Base-by-base conservation (phyloP, 768 basidiomycete genomes). In the Serpula lacrymans region DNA sequence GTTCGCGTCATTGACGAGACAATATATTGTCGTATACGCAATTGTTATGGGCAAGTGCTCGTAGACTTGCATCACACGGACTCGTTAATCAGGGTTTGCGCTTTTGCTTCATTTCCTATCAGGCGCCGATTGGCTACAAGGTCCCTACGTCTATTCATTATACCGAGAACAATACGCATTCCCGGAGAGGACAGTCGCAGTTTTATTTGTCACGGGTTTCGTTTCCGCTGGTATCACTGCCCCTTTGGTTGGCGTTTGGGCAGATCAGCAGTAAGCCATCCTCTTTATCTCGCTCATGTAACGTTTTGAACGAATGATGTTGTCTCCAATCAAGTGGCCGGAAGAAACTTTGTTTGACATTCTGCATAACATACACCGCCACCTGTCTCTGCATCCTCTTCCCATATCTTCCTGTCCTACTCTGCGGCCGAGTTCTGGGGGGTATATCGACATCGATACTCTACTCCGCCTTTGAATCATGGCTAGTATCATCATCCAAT, bases 111-210 rank as follows among this genome's bases (percentile, higher is more conserved):
- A 22, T 28, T 10, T 35, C 23, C 11, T 25, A 34, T 16, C 50
- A 85, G 84, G 78, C 42, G 81, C 84, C 27, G 84, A 88, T 58
- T 86, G 85, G 84, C 67, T 88, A 11, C 84, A 88, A 58, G 86
- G 86, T 1, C 86, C 86, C 12, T 88, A 88, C 51, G 69, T 88
- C 1, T 88, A 86, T 50, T 83, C 84, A 12, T 62, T 88, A 0
- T 88, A 87, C 55, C 68, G 70, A 33, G 82, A 84, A 30, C 81
- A 86, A 51, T 84, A 85, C 46, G 60, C 52, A 8, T 78, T 80
- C 52, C 64, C 81, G 0, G 83, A 84, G 55, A 62, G 78, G 24
- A 57, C 75, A 17, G 82, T 88, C 5, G 84, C 85, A 2, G 52
- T 82, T 24, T 67, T 88, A 36, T 88, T 88, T 51, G 82, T 88